A percentile compares a stretch with the other conserved stretches of the same genome.
These are phyloP conservation scores for Leptoxyphium fumago DNA, from an alignment of 2,329 filamentous ascomycete species.

Conservation along the genomic window DNA sequence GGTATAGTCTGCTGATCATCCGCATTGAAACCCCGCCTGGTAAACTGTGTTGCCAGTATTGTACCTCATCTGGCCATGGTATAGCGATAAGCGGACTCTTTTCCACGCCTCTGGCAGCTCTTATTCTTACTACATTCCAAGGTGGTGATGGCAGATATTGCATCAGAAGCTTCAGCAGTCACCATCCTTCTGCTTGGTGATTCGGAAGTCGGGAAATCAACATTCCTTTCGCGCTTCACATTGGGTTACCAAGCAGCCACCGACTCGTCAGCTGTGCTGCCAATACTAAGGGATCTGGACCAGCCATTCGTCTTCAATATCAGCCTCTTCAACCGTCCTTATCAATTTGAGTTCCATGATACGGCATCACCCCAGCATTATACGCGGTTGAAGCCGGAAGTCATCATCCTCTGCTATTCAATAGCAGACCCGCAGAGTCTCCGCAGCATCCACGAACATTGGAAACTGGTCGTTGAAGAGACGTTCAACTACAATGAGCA, in stretches of 20 bases:
- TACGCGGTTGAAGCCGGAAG: conserved; percentile 37
- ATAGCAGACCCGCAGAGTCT: conserved; percentile 39
- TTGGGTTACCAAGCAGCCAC: conserved; percentile 16
- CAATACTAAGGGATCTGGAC: conserved; percentile 36
- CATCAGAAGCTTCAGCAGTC: conserved; percentile 21
- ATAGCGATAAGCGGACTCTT: too few species aligned
- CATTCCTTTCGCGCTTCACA: conserved; percentile 38
- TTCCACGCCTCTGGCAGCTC: too few species aligned
- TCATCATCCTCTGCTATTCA: conserved; percentile 45
- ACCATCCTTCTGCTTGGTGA: conserved; percentile 45
- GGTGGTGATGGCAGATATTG: neutral
- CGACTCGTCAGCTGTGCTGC: conserved; percentile 15
- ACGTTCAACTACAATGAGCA: conserved; percentile 39
- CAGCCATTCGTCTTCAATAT: conserved; percentile 47
- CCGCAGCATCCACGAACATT: conserved; percentile 29
- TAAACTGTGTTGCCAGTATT: too few species aligned
- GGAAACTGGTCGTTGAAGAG: conserved; percentile 29
- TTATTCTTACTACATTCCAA: too few species aligned
- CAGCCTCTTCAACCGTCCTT: conserved; percentile 38
- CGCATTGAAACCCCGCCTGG: too few species aligned
- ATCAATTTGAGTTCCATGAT: conserved; percentile 42
- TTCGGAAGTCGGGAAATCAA: conserved; percentile 45
- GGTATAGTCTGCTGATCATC: too few species aligned
- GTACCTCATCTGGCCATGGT: too few species aligned
- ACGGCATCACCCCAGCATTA: conserved; percentile 43